Percentiles rank a stretch among this genome's conserved stretches.
Conservation (phyloP, 768 basidiomycete genomes). For the Boletus subparvulus region DNA sequence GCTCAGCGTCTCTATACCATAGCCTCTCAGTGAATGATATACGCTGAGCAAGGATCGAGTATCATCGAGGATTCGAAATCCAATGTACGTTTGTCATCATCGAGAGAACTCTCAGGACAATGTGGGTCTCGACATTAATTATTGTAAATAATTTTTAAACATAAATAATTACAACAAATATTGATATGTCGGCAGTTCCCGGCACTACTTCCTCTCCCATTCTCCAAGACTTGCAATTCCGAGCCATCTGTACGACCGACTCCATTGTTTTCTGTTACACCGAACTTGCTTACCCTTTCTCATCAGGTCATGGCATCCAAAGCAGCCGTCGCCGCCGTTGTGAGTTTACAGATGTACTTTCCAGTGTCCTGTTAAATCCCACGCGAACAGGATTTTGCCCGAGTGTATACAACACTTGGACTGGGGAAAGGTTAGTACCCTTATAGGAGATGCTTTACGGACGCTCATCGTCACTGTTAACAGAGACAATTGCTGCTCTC, state of each 20-base stretch:
- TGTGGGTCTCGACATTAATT: neutral
- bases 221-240: constrained; percentile 15
- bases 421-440: constrained; percentile 72
- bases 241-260: constrained; percentile 14
- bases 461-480: constrained; percentile 3
- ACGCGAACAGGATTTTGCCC: constrained; percentile 68
- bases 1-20: too few relatives aligned
- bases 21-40: too few relatives aligned
- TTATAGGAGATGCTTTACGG: neutral
- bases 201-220: constrained; percentile 15
- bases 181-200: constrained; percentile 27
- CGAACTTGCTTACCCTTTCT: neutral
- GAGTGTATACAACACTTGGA: constrained; percentile 78
- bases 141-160: neutral
- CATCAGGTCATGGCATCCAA: constrained; percentile 62
- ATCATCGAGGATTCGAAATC: too few relatives aligned
- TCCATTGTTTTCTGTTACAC: constrained; percentile 2
- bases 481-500: constrained; percentile 88
- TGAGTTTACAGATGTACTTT: constrained; percentile 31
- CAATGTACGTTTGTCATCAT: neutral
- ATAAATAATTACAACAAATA: constrained; percentile 13
- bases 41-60: too few relatives aligned
- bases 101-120: too few relatives aligned
- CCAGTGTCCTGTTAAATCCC: constrained; percentile 1
- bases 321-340: constrained; percentile 67